A percentile compares a stretch with the other conserved stretches of the same genome.
phyloP scores from a whole-genome alignment of 305 asterid genomes.

The Fraxinus platypoda region DNA sequence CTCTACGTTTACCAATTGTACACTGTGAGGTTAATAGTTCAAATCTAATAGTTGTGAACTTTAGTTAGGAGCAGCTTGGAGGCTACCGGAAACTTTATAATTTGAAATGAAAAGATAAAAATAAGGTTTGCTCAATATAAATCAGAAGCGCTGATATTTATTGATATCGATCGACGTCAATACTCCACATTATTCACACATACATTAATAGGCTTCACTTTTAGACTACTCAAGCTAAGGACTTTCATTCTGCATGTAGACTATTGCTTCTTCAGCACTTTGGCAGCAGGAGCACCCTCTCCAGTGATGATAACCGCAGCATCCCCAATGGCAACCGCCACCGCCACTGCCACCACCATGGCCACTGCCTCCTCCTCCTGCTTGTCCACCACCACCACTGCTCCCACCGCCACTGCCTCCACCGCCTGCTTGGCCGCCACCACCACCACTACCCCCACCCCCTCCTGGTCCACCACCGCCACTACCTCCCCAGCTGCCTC shows the following conservation, averaged over 20 bases:
- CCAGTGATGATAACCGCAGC: slow-evolving; percentile 1
- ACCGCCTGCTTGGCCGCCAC: neutral
- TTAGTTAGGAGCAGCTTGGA: no score
- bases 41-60: no score
- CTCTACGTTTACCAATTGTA: no score
- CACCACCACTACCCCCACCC: neutral
- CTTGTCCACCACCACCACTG: neutral
- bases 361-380: neutral
- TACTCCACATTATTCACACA: neutral
- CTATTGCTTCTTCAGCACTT: slow-evolving; percentile 20
- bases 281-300: slow-evolving; percentile 25
- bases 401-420: neutral
- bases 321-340: slow-evolving; percentile 11
- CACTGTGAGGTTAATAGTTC: no score
- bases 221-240: neutral
- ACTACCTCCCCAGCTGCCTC: neutral
- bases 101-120: neutral
- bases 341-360: neutral
- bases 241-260: slow-evolving; percentile 10
- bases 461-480: slow-evolving; percentile 8
- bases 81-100: no score
- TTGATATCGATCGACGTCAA: neutral
- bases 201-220: neutral
- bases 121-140: neutral
- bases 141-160: neutral